phyloP scores from a whole-genome alignment of 1,139 yeast species.

The Taphrina pruni region DNA sequence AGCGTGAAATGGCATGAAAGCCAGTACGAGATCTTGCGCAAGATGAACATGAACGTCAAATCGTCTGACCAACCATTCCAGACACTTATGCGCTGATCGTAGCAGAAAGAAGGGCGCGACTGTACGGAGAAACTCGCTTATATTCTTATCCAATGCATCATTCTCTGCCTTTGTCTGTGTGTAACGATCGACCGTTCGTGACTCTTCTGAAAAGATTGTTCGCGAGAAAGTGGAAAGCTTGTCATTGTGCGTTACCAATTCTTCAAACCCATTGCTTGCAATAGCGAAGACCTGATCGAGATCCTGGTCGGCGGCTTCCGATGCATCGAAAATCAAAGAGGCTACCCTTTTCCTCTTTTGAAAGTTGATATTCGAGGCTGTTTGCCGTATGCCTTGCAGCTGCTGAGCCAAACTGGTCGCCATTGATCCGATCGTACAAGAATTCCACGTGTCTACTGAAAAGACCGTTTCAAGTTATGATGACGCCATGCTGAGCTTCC shows the following conservation, averaged over 20 bases:
- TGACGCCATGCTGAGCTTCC: too few relatives aligned
- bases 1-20: constrained; percentile 78
- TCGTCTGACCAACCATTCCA: constrained; percentile 94
- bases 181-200: constrained; percentile 77
- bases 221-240: constrained; percentile 71
- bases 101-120: constrained; percentile 77
- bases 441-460: too few relatives aligned
- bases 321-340: constrained; percentile 83
- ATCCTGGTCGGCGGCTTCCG: constrained; percentile 91
- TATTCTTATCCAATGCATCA: constrained; percentile 72
- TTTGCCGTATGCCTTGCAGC: constrained; percentile 64
- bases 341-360: constrained; percentile 35
- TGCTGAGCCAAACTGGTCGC: constrained; percentile 74
- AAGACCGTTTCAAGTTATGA: too few relatives aligned
- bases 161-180: constrained; percentile 73
- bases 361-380: constrained; percentile 33
- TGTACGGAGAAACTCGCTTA: constrained; percentile 73
- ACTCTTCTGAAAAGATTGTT: constrained; percentile 80
- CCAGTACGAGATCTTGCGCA: constrained; percentile 70
- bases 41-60: constrained; percentile 78
- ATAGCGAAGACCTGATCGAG: constrained; percentile 77
- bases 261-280: constrained; percentile 77
- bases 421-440: constrained; percentile 3
- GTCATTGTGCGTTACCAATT: constrained; percentile 71
- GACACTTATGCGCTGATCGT: constrained; percentile 76